Percentiles rank a stretch among this genome's conserved stretches.
Conservation (phyloP, 805 yeast genomes). For the Candida manassasensis region DNA sequence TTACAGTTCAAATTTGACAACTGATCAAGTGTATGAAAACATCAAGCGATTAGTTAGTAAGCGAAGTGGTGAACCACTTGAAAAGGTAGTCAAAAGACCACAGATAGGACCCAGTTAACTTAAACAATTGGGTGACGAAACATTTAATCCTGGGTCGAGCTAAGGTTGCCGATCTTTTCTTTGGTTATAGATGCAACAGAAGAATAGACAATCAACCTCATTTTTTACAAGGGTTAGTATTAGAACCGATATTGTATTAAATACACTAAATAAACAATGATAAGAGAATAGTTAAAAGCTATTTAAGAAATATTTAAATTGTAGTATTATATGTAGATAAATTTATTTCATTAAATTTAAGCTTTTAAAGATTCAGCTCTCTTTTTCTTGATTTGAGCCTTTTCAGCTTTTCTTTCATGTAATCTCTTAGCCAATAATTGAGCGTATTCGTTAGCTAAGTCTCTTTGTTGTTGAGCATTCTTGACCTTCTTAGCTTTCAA, state of each 20-base stretch:
- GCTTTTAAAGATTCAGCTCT: conserved; percentile 98
- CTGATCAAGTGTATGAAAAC: conserved; percentile 59
- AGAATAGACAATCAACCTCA: too few relatives aligned
- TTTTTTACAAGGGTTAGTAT: background rate
- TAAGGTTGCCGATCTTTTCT: too few relatives aligned
- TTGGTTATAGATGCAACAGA: too few relatives aligned
- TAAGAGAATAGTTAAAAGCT: background rate
- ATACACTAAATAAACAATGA: conserved; percentile 18
- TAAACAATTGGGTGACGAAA: too few relatives aligned
- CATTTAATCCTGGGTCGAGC: too few relatives aligned
- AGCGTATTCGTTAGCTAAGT: conserved; percentile 99
- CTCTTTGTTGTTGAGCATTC: conserved; percentile 98
- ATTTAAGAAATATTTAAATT: background rate
- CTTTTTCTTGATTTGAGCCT: conserved; percentile 98
- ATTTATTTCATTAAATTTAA: conserved; percentile 34
- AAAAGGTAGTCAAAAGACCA: conserved; percentile 8
- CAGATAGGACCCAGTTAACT: conserved; percentile 9
- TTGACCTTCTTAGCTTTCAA: conserved; percentile 88
- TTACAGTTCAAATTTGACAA: conserved; percentile 44
- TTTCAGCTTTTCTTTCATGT: conserved; percentile 97
- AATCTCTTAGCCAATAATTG: conserved; percentile 97
- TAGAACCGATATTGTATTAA: conserved; percentile 16
- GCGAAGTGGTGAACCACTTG: conserved; percentile 8
- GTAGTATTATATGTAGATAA: conserved; percentile 4
- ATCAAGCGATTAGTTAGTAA: conserved; percentile 45